Percentiles rank a stretch among this genome's conserved stretches.
phyloP scores from a whole-genome alignment of 805 yeast species.

The Candida tammaniensis region DNA sequence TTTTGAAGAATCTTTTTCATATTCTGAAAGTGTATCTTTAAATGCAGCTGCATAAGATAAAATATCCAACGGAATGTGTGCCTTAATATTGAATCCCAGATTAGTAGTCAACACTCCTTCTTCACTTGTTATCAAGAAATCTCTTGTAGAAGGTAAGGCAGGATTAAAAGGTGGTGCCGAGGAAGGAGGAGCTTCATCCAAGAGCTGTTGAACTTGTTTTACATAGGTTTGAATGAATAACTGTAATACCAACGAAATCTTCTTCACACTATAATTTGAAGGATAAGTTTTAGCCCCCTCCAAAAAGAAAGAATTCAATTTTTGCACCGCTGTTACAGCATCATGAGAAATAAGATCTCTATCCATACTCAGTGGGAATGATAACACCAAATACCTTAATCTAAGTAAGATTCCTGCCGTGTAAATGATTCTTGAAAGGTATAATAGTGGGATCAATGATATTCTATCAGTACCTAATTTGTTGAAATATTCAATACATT shows the following conservation, averaged over 20 bases:
- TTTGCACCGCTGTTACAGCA: conserved; percentile 36
- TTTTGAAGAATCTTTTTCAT: too few relatives aligned
- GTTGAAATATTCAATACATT: conserved; percentile 48
- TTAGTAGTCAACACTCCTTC: conserved; percentile 9
- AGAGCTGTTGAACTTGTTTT: too few relatives aligned
- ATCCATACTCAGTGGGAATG: conserved; percentile 46
- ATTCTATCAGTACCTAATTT: conserved; percentile 44
- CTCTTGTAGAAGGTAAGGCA: too few relatives aligned
- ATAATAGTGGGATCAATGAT: conserved; percentile 55
- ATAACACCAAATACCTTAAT: conserved; percentile 52
- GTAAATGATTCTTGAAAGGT: conserved; percentile 56
- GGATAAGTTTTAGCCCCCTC: conserved; percentile 26
- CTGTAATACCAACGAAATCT: conserved; percentile 54
- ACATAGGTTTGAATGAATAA: conserved; percentile 62
- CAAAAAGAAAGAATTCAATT: conserved; percentile 24
- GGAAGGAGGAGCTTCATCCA: background rate
- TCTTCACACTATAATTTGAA: conserved; percentile 49
- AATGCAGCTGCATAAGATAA: conserved; percentile 41
- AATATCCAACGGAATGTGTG: conserved; percentile 31
- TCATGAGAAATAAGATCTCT: conserved; percentile 47
- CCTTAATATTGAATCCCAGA: conserved; percentile 7
- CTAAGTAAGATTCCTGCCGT: conserved; percentile 63
- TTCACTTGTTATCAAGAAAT: background rate
- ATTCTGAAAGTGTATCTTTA: too few relatives aligned
- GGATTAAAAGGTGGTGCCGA: too few relatives aligned